phyloP scores from a whole-genome alignment of 257 asterid genomes.

The Fraxinus excelsior region DNA sequence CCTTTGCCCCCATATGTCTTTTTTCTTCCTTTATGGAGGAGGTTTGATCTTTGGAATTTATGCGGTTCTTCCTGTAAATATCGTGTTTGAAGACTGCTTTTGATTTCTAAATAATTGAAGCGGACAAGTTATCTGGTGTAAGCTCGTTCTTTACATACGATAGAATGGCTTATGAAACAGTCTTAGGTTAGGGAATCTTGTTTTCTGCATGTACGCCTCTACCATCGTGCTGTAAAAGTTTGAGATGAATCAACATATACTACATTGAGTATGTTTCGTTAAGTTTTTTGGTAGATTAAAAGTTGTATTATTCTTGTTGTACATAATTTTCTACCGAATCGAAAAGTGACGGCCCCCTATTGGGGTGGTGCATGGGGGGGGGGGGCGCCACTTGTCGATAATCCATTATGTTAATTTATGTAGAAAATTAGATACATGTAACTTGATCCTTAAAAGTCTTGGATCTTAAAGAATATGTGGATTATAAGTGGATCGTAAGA shows the following conservation, averaged over 20 bases:
- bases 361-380: too few relatives aligned
- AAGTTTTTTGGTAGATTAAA: too few relatives aligned
- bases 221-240: background rate
- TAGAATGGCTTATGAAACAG: background rate
- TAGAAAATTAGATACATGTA: too few relatives aligned
- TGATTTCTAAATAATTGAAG: background rate
- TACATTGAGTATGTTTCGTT: background rate
- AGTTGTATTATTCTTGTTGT: too few relatives aligned
- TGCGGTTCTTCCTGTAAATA: constrained; percentile 24
- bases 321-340: too few relatives aligned
- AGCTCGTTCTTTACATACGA: background rate
- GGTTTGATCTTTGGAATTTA: constrained; percentile 21
- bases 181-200: background rate
- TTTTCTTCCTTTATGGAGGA: constrained; percentile 17
- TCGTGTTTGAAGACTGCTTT: constrained; percentile 11
- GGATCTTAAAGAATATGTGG: too few relatives aligned
- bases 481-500: too few relatives aligned
- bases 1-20: constrained; percentile 1
- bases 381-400: too few relatives aligned
- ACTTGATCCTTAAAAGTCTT: too few relatives aligned
- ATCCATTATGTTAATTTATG: too few relatives aligned
- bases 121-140: background rate
- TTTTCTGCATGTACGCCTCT: background rate
- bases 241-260: background rate
- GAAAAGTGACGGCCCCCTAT: too few relatives aligned